Base-by-base conservation (phyloP, 148 eudicot species). In the Vaccinium macrocarpon region DNA sequence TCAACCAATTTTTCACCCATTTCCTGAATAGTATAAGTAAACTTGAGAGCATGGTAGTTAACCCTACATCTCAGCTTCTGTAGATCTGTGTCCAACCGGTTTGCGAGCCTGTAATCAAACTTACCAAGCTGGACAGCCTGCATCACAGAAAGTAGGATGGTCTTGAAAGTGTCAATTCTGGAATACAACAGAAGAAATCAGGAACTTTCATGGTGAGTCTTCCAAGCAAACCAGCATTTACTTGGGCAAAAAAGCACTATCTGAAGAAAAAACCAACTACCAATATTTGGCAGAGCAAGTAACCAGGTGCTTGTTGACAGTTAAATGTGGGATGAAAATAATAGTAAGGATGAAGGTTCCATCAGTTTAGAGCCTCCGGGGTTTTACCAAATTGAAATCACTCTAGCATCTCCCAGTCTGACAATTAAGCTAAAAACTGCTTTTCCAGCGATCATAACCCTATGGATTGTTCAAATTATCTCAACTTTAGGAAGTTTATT, bases 121-220 rank as follows among this genome's bases (percentile, higher is more conserved):
- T 95, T 95, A 2, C 93, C 94, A 75, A 95, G 95, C 90, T 91
- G 93, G 79, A 95, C 96, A 88, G 90, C 98, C 97, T 95, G 95
- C 92, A 88, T 61, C 64, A 59, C n/a, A 15, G 27, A 62, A 70
- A 52, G 13, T 10, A 75, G 66, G n/a, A 51, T 76, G 56, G 50
- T 32, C n/a, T 48, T 12, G 8, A 81, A 64, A 73, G 56, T 29
- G 68, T 68, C 42, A 78, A 62, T 84, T 81, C 19, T 8, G 38
- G 25, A 72, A 82, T 35, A 55, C 6, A 61, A 73, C 46, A 42
- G 46, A 21, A 38, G 80, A 32, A 56, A 38, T 23, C 10, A 76
- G 16, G 2, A 74, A 82, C 77, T 70, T 73, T 57, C 6, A 59
- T 49, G 66, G 16, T 0, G 35, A 38, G 13, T 50, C 76, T 66